Conservation (phyloP, 2,329 filamentous ascomycete species). For the Didymella pomorum region DNA sequence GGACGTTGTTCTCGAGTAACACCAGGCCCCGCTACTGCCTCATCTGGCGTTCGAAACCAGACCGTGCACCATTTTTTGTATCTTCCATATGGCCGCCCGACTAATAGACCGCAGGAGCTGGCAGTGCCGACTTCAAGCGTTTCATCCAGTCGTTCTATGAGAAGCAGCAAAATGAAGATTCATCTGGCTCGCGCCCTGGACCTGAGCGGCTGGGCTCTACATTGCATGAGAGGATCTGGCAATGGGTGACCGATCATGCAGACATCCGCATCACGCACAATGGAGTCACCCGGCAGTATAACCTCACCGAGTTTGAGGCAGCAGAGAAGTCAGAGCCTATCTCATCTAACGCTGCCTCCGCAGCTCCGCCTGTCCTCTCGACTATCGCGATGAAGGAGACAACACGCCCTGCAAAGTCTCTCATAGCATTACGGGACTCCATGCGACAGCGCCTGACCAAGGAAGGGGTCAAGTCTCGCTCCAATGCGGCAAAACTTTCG, state of each 20-base stretch:
- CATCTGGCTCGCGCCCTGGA: background rate
- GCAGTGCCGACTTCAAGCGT: conserved; percentile 51
- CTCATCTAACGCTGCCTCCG: background rate
- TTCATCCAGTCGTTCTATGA: conserved; percentile 51
- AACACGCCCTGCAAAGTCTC: conserved; percentile 23
- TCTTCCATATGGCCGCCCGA: conserved; percentile 9
- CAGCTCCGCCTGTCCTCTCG: background rate
- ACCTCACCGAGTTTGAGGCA: conserved; percentile 44
- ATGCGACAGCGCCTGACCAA: conserved; percentile 31
- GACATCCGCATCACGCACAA: conserved; percentile 63
- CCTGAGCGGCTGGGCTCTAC: conserved; percentile 53
- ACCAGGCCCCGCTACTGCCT: conserved; percentile 2
- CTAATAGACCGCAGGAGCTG: conserved; percentile 45
- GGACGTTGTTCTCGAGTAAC: background rate
- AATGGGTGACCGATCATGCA: conserved; percentile 63
- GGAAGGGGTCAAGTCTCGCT: conserved; percentile 11
- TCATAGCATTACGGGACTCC: conserved; percentile 27
- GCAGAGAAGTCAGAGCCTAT: conserved; percentile 34
- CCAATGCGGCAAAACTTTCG: background rate
- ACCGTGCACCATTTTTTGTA: conserved; percentile 1
- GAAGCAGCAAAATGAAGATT: conserved; percentile 22
- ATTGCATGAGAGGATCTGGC: conserved; percentile 64
- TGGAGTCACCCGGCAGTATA: conserved; percentile 43
- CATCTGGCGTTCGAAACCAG: conserved; percentile 25
- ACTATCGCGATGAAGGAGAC: background rate